Percentiles rank a stretch among this genome's conserved stretches.
Conservation (phyloP, 208 protist genomes). For the Phytomonas sp. region DNA sequence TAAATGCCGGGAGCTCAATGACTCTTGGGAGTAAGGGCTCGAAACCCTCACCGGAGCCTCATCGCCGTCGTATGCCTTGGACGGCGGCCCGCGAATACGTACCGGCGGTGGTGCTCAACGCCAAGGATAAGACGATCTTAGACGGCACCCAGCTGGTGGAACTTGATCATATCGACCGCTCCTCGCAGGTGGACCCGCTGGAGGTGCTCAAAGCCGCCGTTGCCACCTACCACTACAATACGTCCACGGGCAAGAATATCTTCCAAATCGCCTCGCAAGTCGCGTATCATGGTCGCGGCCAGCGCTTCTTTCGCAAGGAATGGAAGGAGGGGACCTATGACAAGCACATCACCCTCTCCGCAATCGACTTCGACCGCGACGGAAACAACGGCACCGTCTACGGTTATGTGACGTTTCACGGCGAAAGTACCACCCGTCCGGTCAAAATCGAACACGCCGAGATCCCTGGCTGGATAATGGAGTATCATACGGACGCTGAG, state of each 20-base stretch:
- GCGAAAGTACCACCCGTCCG: slow-evolving; percentile 68
- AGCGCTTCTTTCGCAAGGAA: slow-evolving; percentile 77
- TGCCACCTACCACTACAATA: slow-evolving; percentile 72
- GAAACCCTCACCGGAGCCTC: slow-evolving; percentile 44
- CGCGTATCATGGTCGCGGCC: slow-evolving; percentile 56
- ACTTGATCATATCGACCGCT: slow-evolving; percentile 67
- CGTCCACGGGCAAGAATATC: slow-evolving; percentile 76
- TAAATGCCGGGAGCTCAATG: slow-evolving; percentile 84
- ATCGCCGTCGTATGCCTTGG: slow-evolving; percentile 85
- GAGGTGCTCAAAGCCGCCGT: slow-evolving; percentile 76
- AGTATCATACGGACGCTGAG: slow-evolving; percentile 36
- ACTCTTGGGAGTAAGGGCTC: slow-evolving; percentile 75
- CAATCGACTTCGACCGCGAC: slow-evolving; percentile 72
- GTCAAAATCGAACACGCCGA: slow-evolving; percentile 68
- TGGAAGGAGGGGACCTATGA: slow-evolving; percentile 87
- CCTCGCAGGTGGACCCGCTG: slow-evolving; percentile 71
- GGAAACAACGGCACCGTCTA: slow-evolving; percentile 71
- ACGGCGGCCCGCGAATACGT: slow-evolving; percentile 78
- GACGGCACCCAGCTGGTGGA: slow-evolving; percentile 76
- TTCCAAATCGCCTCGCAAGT: slow-evolving; percentile 78
- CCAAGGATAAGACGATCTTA: slow-evolving; percentile 70
- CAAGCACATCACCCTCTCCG: slow-evolving; percentile 78
- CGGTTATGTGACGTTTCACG: slow-evolving; percentile 87
- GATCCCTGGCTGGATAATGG: slow-evolving; percentile 71
- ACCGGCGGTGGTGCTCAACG: slow-evolving; percentile 72